These are phyloP conservation scores for Metarhizium rileyi DNA, from an alignment of 2,329 filamentous ascomycete species.

Conservation along the genomic window DNA sequence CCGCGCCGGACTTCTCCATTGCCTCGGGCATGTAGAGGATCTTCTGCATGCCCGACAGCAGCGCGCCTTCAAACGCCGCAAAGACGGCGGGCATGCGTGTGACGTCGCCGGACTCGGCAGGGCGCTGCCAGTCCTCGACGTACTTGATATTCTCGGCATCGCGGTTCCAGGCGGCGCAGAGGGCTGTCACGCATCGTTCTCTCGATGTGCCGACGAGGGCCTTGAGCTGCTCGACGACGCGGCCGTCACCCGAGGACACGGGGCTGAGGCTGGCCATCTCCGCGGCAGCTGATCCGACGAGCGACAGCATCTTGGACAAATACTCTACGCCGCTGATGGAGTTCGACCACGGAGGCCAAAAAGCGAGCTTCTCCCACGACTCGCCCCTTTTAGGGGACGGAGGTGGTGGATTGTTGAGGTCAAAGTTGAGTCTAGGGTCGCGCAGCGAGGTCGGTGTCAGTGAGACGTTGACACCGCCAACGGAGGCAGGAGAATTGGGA, in stretches of 20 bases:
- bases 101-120: slow-evolving; percentile 71
- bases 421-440: slow-evolving; percentile 71
- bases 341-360: slow-evolving; percentile 92
- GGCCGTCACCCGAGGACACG: slow-evolving; percentile 44
- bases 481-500: slow-evolving; percentile 43
- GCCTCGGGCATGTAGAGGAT: slow-evolving; percentile 89
- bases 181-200: slow-evolving; percentile 75
- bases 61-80: slow-evolving; percentile 70
- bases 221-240: slow-evolving; percentile 62
- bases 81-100: slow-evolving; percentile 88
- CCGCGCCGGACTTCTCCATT: slow-evolving; percentile 60
- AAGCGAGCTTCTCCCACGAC: slow-evolving; percentile 86
- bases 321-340: slow-evolving; percentile 89
- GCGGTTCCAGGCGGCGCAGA: slow-evolving; percentile 85
- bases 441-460: slow-evolving; percentile 48
- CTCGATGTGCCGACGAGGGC: slow-evolving; percentile 66
- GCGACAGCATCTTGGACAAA: slow-evolving; percentile 66
- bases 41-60: slow-evolving; percentile 84
- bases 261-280: slow-evolving; percentile 73
- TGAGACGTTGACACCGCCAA: slow-evolving; percentile 17
- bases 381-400: slow-evolving; percentile 72
- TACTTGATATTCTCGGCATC: slow-evolving; percentile 89
- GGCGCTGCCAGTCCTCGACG: slow-evolving; percentile 87
- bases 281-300: slow-evolving; percentile 78
- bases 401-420: slow-evolving; percentile 65